Percentiles rank a stretch among this genome's conserved stretches.
Evolutionary conservation across 192 early-diverging fungal species (phyloP).

Genomic region (Lunasporangiospora selenospora): DNA sequence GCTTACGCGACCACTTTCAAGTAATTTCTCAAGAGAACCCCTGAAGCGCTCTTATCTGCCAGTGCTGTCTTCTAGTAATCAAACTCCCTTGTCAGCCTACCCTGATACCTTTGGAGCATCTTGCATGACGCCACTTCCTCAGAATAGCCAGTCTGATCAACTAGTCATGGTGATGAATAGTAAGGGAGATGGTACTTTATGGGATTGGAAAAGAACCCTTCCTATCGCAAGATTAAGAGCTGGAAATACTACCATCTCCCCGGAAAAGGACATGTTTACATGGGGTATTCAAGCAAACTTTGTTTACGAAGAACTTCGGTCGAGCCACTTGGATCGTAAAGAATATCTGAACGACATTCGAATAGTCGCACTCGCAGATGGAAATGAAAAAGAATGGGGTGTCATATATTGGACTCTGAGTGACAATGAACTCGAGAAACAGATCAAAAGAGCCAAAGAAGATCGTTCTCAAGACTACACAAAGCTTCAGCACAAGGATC

Average conservation of each 20-base stretch:
- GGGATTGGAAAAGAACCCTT: constrained; percentile 13
- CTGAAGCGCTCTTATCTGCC: too few relatives aligned
- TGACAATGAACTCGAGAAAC: neutral
- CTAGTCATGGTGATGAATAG: constrained; percentile 14
- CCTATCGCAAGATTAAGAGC: neutral
- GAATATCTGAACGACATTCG: constrained; percentile 9
- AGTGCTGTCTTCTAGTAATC: too few relatives aligned
- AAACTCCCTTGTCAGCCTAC: too few relatives aligned
- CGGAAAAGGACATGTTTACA: constrained; percentile 13
- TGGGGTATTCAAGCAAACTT: constrained; percentile 31
- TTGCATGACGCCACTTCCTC: constrained; percentile 27
- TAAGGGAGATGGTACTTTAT: constrained; percentile 13
- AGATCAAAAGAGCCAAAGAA: too few relatives aligned
- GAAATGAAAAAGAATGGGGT: constrained; percentile 17
- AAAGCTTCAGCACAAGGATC: too few relatives aligned
- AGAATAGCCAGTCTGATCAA: constrained; percentile 17
- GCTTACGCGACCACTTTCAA: too few relatives aligned
- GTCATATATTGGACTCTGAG: constrained; percentile 17
- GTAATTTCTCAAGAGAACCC: too few relatives aligned
- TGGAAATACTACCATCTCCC: too few relatives aligned
- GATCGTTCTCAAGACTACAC: too few relatives aligned
- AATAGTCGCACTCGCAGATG: constrained; percentile 27
- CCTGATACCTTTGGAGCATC: too few relatives aligned
- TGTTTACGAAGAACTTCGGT: constrained; percentile 17
- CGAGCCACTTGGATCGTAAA: neutral